Conservation (phyloP, 257 asterid species). For the Penstemon eatonii region DNA sequence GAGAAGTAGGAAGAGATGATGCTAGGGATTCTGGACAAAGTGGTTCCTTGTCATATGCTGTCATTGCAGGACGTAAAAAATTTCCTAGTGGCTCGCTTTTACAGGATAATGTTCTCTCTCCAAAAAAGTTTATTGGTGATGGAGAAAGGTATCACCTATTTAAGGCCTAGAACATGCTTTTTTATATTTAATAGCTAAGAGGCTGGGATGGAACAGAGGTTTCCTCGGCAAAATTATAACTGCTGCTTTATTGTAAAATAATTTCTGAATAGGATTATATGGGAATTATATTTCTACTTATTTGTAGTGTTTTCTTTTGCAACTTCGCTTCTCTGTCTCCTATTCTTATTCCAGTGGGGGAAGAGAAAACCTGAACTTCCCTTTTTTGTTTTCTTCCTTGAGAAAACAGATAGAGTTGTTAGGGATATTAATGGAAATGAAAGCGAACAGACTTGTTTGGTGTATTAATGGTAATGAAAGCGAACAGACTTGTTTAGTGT, state of each 20-base stretch:
- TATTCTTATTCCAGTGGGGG: not conserved
- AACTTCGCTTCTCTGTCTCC: not conserved
- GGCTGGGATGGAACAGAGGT: constrained; percentile 5
- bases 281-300: constrained; percentile 5
- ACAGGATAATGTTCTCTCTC: constrained; percentile 55
- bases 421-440: not conserved
- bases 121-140: constrained; percentile 55
- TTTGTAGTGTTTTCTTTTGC: not conserved
- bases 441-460: not conserved
- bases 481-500: not conserved
- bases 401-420: not conserved
- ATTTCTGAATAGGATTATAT: not conserved
- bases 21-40: constrained; percentile 46
- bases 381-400: not conserved
- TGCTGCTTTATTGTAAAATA: not conserved
- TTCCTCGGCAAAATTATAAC: constrained; percentile 3
- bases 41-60: constrained; percentile 49
- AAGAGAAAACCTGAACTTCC: not conserved
- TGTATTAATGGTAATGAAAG: not conserved
- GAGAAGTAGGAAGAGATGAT: constrained; percentile 48
- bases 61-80: constrained; percentile 45
- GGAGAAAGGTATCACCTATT: constrained; percentile 67
- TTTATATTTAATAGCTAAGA: not conserved
- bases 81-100: constrained; percentile 55
- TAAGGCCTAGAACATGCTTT: constrained; percentile 3